phyloP scores from a whole-genome alignment of 148 eudicot genomes.

The Silene latifolia region DNA sequence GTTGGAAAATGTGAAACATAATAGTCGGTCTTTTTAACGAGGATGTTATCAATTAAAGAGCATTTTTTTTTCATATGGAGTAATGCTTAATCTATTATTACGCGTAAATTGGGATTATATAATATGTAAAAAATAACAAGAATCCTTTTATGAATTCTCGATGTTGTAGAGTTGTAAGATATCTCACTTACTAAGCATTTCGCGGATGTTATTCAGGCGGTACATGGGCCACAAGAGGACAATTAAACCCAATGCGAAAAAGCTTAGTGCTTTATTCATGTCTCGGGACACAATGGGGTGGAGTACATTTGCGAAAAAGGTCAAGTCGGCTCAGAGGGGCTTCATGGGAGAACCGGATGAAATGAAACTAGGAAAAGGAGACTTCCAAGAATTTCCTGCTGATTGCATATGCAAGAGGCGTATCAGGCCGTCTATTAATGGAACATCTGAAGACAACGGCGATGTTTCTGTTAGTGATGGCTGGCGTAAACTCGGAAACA shows the following conservation, averaged over 20 bases:
- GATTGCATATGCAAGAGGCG: conserved; percentile 79
- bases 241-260: conserved; percentile 88
- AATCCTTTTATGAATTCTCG: background rate
- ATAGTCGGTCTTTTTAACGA: no score
- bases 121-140: no score
- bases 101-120: no score
- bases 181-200: background rate
- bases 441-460: conserved; percentile 18
- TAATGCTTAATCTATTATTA: no score
- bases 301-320: conserved; percentile 74
- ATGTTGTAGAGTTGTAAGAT: background rate
- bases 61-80: no score
- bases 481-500: conserved; percentile 29
- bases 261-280: conserved; percentile 72
- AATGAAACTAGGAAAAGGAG: conserved; percentile 67
- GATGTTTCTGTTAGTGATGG: conserved; percentile 30
- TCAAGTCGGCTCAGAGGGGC: conserved; percentile 80
- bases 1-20: no score
- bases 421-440: conserved; percentile 23
- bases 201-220: conserved; percentile 46
- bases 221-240: conserved; percentile 96
- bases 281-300: conserved; percentile 59
- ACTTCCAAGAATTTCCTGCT: conserved; percentile 82
- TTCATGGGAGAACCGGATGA: conserved; percentile 98
- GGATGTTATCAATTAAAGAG: no score